Evolutionary conservation across 2,329 filamentous ascomycete species (phyloP).

Genomic region (Alternaria sp.): DNA sequence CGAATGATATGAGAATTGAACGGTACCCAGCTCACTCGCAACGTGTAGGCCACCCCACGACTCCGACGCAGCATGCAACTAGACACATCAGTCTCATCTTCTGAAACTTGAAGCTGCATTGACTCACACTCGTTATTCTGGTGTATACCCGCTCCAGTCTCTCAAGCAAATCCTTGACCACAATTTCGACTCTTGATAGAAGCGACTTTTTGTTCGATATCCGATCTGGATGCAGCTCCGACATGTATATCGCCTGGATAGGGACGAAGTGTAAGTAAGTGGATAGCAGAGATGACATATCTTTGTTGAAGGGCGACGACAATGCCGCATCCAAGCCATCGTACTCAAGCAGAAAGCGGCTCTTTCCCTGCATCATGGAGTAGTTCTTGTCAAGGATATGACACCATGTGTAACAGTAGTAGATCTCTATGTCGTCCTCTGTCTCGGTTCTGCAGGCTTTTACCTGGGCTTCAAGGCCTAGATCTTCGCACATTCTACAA

Average conservation of each 20-base stretch:
- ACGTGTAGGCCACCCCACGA: slow-evolving; percentile 27
- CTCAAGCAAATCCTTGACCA: slow-evolving; percentile 23
- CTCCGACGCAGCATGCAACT: slow-evolving; percentile 25
- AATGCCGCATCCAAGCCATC: slow-evolving; percentile 25
- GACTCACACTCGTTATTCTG: slow-evolving; percentile 21
- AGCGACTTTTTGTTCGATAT: slow-evolving; percentile 24
- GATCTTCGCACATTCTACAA: slow-evolving; percentile 31
- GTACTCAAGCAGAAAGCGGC: slow-evolving; percentile 26
- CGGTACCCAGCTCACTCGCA: slow-evolving; percentile 25
- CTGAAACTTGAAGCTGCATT: background rate
- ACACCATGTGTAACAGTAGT: slow-evolving; percentile 33
- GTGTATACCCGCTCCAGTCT: slow-evolving; percentile 22
- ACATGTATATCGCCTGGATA: slow-evolving; percentile 26
- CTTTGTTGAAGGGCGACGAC: slow-evolving; percentile 19
- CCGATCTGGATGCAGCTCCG: slow-evolving; percentile 23
- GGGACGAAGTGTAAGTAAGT: slow-evolving; percentile 30
- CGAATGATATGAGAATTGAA: slow-evolving; percentile 35
- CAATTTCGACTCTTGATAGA: slow-evolving; percentile 20
- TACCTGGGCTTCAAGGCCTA: slow-evolving; percentile 23
- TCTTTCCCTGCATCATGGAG: slow-evolving; percentile 33
- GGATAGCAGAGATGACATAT: slow-evolving; percentile 21
- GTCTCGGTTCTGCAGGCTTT: slow-evolving; percentile 18
- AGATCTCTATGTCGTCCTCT: slow-evolving; percentile 25
- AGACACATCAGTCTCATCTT: background rate
- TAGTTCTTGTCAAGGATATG: slow-evolving; percentile 37